A percentile compares a stretch with the other conserved stretches of the same genome.
Evolutionary conservation across 257 asterid species (phyloP).

Genomic region (Primulina huaijiensis): DNA sequence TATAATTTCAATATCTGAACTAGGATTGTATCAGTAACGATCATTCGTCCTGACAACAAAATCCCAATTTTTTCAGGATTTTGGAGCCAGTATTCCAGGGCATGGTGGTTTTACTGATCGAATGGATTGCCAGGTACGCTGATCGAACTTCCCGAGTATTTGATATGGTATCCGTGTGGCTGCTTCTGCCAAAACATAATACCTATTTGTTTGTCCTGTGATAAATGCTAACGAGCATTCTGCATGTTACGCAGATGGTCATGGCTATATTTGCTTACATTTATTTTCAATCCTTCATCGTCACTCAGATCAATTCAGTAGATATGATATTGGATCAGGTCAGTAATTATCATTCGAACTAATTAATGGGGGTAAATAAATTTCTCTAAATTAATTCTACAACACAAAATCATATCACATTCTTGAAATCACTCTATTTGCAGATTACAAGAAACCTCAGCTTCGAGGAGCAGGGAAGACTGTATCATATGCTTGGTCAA

Average conservation of each 20-base stretch:
- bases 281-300: constrained; percentile 54
- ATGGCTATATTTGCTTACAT: constrained; percentile 69
- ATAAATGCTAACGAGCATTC: not conserved
- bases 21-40: not conserved
- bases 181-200: not conserved
- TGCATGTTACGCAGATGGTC: constrained; percentile 48
- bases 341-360: constrained; percentile 5
- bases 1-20: not conserved
- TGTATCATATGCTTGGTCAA: constrained; percentile 53
- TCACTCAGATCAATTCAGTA: constrained; percentile 40
- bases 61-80: constrained; percentile 37
- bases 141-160: not conserved
- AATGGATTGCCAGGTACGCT: constrained; percentile 69
- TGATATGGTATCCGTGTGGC: not conserved
- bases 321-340: constrained; percentile 67
- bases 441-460: not conserved
- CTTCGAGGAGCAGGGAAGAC: constrained; percentile 36
- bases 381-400: not conserved
- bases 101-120: constrained; percentile 71
- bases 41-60: not conserved
- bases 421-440: not conserved
- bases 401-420: not conserved
- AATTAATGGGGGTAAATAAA: not conserved
- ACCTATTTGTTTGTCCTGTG: not conserved
- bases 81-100: constrained; percentile 70